These are phyloP conservation scores for Cutaneotrichosporon dermatis DNA, from an alignment of 1,284 basidiomycete species.

Conservation along the genomic window DNA sequence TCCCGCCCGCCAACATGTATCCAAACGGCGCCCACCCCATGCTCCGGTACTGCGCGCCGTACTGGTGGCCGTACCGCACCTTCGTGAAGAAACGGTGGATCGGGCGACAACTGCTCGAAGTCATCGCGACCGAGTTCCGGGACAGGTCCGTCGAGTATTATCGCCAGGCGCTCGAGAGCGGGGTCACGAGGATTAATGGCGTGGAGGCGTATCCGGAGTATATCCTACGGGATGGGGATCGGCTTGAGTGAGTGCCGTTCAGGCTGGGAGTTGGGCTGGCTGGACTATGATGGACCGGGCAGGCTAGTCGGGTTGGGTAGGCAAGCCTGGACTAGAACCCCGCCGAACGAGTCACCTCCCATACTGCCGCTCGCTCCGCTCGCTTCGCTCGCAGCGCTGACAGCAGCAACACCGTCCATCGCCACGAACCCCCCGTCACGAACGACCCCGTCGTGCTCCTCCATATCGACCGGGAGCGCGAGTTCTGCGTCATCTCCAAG, in stretches of 20 bases:
- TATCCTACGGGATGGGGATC: constrained; percentile 79
- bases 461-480: constrained; percentile 66
- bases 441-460: constrained; percentile 79
- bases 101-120: constrained; percentile 57
- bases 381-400: not conserved
- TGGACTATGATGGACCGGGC: too few species aligned
- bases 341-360: too few species aligned
- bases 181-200: constrained; percentile 90
- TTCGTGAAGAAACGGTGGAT: constrained; percentile 75
- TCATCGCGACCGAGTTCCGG: constrained; percentile 82
- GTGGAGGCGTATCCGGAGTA: constrained; percentile 72
- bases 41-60: constrained; percentile 50
- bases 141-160: constrained; percentile 89
- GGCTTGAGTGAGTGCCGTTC: constrained; percentile 73
- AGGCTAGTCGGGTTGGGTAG: too few species aligned
- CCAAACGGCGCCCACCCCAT: constrained; percentile 44
- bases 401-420: constrained; percentile 82
- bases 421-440: constrained; percentile 93
- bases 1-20: constrained; percentile 6
- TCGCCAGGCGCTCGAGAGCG: constrained; percentile 85
- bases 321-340: too few species aligned
- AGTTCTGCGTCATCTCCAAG: constrained; percentile 90
- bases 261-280: too few species aligned
- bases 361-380: too few species aligned
- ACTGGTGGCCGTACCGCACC: constrained; percentile 63